Conservation (phyloP, 371 early-diverging fungal genomes). For the Mucor irregularis region DNA sequence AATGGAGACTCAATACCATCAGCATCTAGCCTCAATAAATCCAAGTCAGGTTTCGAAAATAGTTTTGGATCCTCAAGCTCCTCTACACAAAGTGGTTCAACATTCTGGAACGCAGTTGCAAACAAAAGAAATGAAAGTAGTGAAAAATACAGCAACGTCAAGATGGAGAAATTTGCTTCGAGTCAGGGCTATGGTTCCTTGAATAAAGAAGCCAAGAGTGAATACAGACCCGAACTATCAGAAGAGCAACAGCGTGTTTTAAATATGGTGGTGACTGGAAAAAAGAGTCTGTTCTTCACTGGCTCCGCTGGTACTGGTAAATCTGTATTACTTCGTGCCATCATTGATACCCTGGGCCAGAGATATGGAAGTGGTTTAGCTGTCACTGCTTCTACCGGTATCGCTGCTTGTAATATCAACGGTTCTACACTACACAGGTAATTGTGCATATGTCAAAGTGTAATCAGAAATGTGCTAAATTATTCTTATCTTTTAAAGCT, state of each 20-base stretch:
- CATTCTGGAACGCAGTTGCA: too few species aligned
- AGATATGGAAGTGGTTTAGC: constrained; percentile 53
- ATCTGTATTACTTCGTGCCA: constrained; percentile 65
- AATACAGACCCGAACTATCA: constrained; percentile 19
- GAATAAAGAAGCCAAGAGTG: too few species aligned
- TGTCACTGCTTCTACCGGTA: constrained; percentile 88
- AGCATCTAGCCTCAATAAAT: too few species aligned
- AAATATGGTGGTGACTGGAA: constrained; percentile 19
- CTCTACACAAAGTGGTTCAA: too few species aligned
- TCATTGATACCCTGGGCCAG: constrained; percentile 59
- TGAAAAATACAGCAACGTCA: too few species aligned
- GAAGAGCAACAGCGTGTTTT: constrained; percentile 18
- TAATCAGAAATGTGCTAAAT: background rate
- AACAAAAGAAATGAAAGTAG: too few species aligned
- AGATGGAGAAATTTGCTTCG: too few species aligned
- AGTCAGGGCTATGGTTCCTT: too few species aligned
- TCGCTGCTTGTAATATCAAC: constrained; percentile 86
- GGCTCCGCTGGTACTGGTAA: constrained; percentile 84
- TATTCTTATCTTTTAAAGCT: constrained; percentile 44
- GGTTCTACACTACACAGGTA: constrained; percentile 80
- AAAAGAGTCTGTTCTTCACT: constrained; percentile 24
- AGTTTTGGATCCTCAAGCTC: too few species aligned
- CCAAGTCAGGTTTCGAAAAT: too few species aligned
- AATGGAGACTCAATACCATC: too few species aligned
- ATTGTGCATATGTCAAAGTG: background rate